Evolutionary conservation across 1,284 basidiomycete genomes (phyloP), one percentile per base, ranked within the genome.

Genomic region (Ustilago nuda): DNA sequence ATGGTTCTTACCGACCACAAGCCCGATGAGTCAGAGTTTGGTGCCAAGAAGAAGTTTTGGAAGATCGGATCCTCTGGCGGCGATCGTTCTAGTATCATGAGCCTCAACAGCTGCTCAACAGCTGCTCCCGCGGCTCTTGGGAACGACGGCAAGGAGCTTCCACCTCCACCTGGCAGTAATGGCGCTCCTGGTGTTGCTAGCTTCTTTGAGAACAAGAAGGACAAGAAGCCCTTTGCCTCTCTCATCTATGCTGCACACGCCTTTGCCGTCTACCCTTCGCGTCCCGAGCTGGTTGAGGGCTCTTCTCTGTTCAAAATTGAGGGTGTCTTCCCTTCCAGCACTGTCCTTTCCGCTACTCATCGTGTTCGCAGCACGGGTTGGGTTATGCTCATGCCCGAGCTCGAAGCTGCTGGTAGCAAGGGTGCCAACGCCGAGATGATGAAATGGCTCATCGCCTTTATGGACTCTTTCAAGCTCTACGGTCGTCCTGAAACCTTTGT

Each of bases 371-470:
- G 82, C 9, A 84, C 84, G 0, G 85, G 85, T 19, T 85, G 81
- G 80, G 87, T 87, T 5, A 85, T 87, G 66, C 82, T 87, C 33
- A 83, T 88, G 53, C 87, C 88, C 8, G 83, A 85, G 37, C 63
- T 78, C 61, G 78, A 81, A 19, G 66, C 61, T 57, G 93, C 94
- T 79, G 93, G 92, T 13, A 96, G 93, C 93, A 82, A 85, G 52
- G 86, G 85, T 13, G 81, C 84, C 39, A 83, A 80, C 27, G 89
- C 90, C 52, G 94, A 95, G 86, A 96, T 98, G 94, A 89, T 98
- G 78, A 92, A 92, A 85, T 99, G 96, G 95, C 88, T 97, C 60
- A 91, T 95, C 66, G 94, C 79, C 35, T 82, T 84, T 35, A 84
- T 85, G 83, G 84, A 85, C 30, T 85, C 84, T 36, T 87, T 87